phyloP scores from a whole-genome alignment of 2,329 filamentous ascomycete genomes.

The Fusarium armeniacum region DNA sequence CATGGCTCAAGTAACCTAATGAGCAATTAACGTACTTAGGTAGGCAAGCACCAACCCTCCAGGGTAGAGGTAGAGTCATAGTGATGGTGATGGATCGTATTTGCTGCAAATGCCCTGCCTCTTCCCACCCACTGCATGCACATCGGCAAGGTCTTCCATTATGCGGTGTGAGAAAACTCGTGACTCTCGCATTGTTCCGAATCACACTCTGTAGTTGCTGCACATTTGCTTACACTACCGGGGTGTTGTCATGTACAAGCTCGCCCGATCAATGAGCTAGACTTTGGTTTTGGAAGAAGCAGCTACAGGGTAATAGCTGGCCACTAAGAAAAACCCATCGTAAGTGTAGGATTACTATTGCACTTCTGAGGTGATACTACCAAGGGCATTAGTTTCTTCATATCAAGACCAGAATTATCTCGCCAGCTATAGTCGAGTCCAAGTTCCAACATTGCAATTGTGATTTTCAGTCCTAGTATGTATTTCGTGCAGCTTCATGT shows the following conservation, averaged over 20 bases:
- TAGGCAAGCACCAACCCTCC: neutral
- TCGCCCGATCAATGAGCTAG: neutral
- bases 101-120: constrained; percentile 11
- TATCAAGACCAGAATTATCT: neutral
- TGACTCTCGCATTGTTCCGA: constrained; percentile 16
- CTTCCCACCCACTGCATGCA: constrained; percentile 2
- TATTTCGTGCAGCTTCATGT: neutral
- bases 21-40: neutral
- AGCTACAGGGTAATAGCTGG: too few relatives aligned
- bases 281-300: neutral
- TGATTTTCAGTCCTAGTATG: neutral
- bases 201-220: neutral
- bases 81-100: neutral
- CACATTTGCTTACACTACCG: neutral
- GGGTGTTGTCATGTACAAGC: neutral
- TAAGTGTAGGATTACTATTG: neutral
- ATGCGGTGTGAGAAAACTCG: constrained; percentile 9
- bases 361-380: neutral
- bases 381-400: neutral
- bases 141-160: constrained; percentile 3
- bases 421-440: too few relatives aligned
- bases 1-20: constrained; percentile 8
- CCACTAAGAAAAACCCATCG: neutral
- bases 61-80: neutral
- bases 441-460: neutral